phyloP scores from a whole-genome alignment of 306 rosid genomes.

The Fragaria ananassa region DNA sequence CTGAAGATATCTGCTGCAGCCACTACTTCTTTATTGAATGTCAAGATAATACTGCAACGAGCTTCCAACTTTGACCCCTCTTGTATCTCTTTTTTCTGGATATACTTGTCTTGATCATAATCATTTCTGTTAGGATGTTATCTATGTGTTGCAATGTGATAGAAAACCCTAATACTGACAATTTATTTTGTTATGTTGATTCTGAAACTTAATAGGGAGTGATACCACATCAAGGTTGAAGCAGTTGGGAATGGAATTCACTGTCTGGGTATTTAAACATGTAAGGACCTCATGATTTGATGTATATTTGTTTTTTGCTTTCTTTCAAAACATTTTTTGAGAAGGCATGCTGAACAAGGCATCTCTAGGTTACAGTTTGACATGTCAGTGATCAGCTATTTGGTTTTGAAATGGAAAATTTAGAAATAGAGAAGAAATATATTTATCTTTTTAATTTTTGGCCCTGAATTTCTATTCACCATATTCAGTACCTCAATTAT shows the following conservation, averaged over 20 bases:
- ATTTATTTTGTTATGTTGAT: conserved; percentile 22
- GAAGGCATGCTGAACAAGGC: not conserved
- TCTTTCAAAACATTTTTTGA: not conserved
- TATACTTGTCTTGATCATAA: not conserved
- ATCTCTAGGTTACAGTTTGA: not conserved
- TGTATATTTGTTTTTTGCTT: conserved; percentile 22
- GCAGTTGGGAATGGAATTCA: conserved; percentile 97
- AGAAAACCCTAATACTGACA: not conserved
- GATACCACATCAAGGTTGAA: conserved; percentile 85
- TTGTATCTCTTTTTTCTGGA: not conserved
- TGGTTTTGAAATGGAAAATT: not conserved
- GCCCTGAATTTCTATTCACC: not conserved
- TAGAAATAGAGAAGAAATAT: not conserved
- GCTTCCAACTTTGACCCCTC: not conserved
- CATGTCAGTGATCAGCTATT: not conserved
- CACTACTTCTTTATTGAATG: not conserved
- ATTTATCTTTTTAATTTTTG: not conserved
- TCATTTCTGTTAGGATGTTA: not conserved
- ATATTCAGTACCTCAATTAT: not conserved
- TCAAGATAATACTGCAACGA: not conserved
- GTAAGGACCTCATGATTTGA: conserved; percentile 48
- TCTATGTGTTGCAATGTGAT: conserved; percentile 6
- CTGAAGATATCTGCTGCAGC: not conserved
- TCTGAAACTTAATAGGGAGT: conserved; percentile 50
- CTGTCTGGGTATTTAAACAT: conserved; percentile 97